These are phyloP conservation scores for Kandelia obovata DNA, from an alignment of 345 rosid species.

Conservation along the genomic window DNA sequence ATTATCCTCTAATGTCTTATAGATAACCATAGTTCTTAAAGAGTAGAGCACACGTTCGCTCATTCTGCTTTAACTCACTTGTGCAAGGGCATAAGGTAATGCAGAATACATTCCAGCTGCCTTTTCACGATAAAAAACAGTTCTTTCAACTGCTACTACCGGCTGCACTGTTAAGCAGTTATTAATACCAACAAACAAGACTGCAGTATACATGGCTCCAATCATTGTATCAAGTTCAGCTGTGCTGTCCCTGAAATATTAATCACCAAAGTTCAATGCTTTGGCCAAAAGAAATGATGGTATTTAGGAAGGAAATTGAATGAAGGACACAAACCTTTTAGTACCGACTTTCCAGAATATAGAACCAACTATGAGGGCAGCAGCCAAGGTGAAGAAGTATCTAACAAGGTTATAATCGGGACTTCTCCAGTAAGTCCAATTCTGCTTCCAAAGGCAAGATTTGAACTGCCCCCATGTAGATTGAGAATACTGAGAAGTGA, in stretches of 20 bases:
- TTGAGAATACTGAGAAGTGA: conserved; percentile 28
- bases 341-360: conserved; percentile 39
- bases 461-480: conserved; percentile 39
- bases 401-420: conserved; percentile 44
- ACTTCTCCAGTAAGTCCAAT: conserved; percentile 45
- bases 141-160: conserved; percentile 58
- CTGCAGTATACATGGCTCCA: conserved; percentile 66
- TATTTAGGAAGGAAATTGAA: neutral
- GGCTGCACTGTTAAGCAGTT: conserved; percentile 70
- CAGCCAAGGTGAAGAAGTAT: conserved; percentile 25
- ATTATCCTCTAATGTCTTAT: no score
- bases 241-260: conserved; percentile 34
- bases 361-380: conserved; percentile 31
- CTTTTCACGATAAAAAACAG: conserved; percentile 66
- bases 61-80: conserved; percentile 21
- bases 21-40: no score
- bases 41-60: no score
- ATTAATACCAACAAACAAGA: conserved; percentile 58
- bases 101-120: conserved; percentile 63
- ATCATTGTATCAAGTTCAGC: conserved; percentile 54
- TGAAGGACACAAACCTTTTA: conserved; percentile 16
- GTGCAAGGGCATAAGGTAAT: conserved; percentile 46
- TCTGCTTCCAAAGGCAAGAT: conserved; percentile 42
- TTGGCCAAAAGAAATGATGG: neutral
- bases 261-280: neutral